Evolutionary conservation across 129 eudicot genomes (phyloP).

Genomic region (Glebionis coronaria): DNA sequence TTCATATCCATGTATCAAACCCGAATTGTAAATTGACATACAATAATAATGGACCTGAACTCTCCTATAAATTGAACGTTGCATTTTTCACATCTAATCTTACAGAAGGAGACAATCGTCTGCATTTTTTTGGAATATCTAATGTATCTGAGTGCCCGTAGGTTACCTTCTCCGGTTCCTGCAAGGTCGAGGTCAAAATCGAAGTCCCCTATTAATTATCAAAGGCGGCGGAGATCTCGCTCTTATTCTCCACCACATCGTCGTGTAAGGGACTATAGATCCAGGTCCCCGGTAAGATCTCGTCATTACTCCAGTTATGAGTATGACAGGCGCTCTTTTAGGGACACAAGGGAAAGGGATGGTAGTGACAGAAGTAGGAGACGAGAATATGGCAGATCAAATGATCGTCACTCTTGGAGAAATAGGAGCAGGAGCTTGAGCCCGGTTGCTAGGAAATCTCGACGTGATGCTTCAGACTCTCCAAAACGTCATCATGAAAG

Average conservation of each 20-base stretch:
- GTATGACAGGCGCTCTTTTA: slow-evolving; percentile 55
- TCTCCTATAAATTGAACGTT: neutral
- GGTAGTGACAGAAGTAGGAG: slow-evolving; percentile 60
- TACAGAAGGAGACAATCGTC: neutral
- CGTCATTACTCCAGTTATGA: slow-evolving; percentile 76
- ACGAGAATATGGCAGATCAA: slow-evolving; percentile 52
- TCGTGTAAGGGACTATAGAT: slow-evolving; percentile 60
- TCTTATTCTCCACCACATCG: slow-evolving; percentile 75
- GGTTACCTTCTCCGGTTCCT: slow-evolving; percentile 67
- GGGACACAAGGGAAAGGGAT: slow-evolving; percentile 70
- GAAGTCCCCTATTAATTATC: slow-evolving; percentile 55
- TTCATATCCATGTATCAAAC: too few species aligned
- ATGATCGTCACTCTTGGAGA: slow-evolving; percentile 65
- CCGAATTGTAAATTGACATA: too few species aligned
- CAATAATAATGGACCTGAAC: too few species aligned
- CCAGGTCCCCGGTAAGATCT: slow-evolving; percentile 78
- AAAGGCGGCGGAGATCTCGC: slow-evolving; percentile 67
- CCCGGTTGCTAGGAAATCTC: slow-evolving; percentile 59
- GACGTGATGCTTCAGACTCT: slow-evolving; percentile 60
- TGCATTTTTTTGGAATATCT: slow-evolving; percentile 11
- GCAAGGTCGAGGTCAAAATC: slow-evolving; percentile 77
- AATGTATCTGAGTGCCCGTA: slow-evolving; percentile 30
- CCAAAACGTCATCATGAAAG: slow-evolving; percentile 67
- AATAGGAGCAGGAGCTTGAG: slow-evolving; percentile 81
- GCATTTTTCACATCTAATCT: neutral